Conservation (phyloP, 1,284 basidiomycete genomes). For the Pulveroboletus sp. region DNA sequence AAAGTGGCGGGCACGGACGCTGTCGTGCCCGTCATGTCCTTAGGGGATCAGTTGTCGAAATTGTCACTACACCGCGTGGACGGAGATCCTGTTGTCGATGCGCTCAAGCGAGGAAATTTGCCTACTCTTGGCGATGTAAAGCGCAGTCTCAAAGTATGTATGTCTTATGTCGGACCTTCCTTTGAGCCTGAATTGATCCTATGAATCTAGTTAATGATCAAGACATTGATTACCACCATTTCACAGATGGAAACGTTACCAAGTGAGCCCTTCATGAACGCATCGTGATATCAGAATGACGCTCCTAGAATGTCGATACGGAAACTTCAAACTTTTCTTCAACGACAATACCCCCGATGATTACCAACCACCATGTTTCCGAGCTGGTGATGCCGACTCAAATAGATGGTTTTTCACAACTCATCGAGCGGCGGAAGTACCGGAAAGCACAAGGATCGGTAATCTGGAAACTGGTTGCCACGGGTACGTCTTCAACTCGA, state of each 20-base stretch:
- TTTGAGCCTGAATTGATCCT: constrained; percentile 3
- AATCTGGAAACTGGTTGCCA: constrained; percentile 70
- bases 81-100: constrained; percentile 55
- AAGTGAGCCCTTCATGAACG: constrained; percentile 44
- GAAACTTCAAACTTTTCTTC: constrained; percentile 83
- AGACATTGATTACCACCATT: constrained; percentile 72
- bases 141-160: constrained; percentile 64
- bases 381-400: constrained; percentile 61
- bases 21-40: constrained; percentile 64
- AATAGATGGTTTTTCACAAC: constrained; percentile 80
- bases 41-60: constrained; percentile 57
- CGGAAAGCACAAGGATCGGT: constrained; percentile 70
- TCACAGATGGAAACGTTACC: constrained; percentile 77
- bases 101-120: constrained; percentile 53
- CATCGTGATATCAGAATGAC: neutral
- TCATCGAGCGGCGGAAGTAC: constrained; percentile 63
- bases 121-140: constrained; percentile 76
- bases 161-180: neutral
- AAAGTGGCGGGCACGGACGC: constrained; percentile 55
- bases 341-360: constrained; percentile 71
- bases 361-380: constrained; percentile 77
- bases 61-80: constrained; percentile 45
- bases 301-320: constrained; percentile 66
- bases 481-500: constrained; percentile 45
- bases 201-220: constrained; percentile 56